These are phyloP conservation scores for Saururus chinensis DNA, from an alignment of 164 flowering plant genomes.

Conservation along the genomic window DNA sequence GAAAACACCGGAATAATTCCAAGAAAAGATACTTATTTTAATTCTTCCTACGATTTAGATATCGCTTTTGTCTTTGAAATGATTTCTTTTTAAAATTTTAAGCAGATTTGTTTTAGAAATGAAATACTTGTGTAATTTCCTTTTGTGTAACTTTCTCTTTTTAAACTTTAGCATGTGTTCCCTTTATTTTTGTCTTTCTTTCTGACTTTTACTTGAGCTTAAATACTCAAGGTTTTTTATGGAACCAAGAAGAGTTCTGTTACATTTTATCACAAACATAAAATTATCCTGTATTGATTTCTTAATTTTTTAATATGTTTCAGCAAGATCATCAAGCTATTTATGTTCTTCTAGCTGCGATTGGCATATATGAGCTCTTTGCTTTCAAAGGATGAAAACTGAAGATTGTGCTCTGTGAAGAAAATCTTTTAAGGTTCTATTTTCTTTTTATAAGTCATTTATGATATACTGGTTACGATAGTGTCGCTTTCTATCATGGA, in stretches of 20 bases:
- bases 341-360: slow-evolving; percentile 91
- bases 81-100: not conserved
- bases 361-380: slow-evolving; percentile 94
- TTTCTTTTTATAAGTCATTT: not conserved
- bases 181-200: too few species aligned
- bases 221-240: not conserved
- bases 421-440: slow-evolving; percentile 19
- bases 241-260: not conserved
- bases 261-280: not conserved
- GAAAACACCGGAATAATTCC: too few species aligned
- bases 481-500: too few species aligned
- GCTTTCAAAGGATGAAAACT: slow-evolving; percentile 82
- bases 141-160: not conserved
- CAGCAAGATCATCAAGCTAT: slow-evolving; percentile 95
- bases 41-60: too few species aligned
- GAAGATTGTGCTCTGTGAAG: slow-evolving; percentile 94
- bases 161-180: too few species aligned
- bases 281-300: not conserved
- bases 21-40: too few species aligned
- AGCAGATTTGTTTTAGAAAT: not conserved
- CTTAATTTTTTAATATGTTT: slow-evolving; percentile 12
- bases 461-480: not conserved
- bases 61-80: not conserved
- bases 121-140: not conserved
- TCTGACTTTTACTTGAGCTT: not conserved